Evolutionary conservation across 2,329 filamentous ascomycete genomes (phyloP).

Genomic region (Cladosporium sp.): DNA sequence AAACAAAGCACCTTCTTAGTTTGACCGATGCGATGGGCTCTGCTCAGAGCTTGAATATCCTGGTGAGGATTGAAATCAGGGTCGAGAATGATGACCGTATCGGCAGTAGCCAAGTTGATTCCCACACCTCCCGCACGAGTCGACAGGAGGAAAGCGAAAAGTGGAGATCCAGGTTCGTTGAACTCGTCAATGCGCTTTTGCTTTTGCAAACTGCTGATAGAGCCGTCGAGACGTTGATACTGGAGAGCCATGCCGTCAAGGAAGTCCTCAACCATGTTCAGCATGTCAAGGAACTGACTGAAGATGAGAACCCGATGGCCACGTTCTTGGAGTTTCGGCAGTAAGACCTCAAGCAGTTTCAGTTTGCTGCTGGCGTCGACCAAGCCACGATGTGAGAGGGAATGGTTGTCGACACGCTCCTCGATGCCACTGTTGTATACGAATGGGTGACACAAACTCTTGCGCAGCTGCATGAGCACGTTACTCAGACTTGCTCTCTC

Average conservation of each 20-base stretch:
- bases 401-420: constrained; percentile 66
- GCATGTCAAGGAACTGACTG: constrained; percentile 87
- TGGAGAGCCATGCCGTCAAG: constrained; percentile 70
- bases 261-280: constrained; percentile 90
- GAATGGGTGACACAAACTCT: constrained; percentile 94
- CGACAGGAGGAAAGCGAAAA: constrained; percentile 90
- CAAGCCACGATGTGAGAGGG: constrained; percentile 72
- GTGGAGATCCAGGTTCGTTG: constrained; percentile 77
- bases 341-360: constrained; percentile 76
- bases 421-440: constrained; percentile 90
- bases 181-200: constrained; percentile 93
- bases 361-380: constrained; percentile 92
- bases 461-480: constrained; percentile 90
- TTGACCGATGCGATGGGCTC: constrained; percentile 94
- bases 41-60: constrained; percentile 90
- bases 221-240: constrained; percentile 84
- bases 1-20: constrained; percentile 95
- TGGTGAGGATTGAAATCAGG: constrained; percentile 98
- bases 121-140: constrained; percentile 94
- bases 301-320: constrained; percentile 93
- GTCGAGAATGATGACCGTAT: constrained; percentile 97
- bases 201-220: constrained; percentile 76
- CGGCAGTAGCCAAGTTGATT: constrained; percentile 94
- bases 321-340: constrained; percentile 80
- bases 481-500: constrained; percentile 87